Conservation (phyloP, 1,284 basidiomycete species). For the Cryptococcus hybrid region DNA sequence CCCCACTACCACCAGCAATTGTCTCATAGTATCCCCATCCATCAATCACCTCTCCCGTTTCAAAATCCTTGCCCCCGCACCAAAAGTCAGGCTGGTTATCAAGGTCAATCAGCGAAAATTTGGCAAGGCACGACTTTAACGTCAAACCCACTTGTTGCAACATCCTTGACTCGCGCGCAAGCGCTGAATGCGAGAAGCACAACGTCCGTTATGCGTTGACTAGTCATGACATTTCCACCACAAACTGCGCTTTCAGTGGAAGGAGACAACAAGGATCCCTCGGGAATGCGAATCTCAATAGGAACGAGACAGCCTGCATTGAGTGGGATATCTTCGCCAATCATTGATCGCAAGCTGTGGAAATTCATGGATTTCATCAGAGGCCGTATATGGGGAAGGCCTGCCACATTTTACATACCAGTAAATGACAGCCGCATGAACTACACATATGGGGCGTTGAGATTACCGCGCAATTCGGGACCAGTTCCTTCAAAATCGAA, state of each 20-base stretch:
- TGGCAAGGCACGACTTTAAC: too few relatives aligned
- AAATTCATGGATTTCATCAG: neutral
- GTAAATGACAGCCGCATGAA: conserved; percentile 92
- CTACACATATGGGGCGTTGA: conserved; percentile 88
- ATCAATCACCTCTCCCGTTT: conserved; percentile 64
- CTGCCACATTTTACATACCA: conserved; percentile 37
- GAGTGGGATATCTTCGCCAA: conserved; percentile 86
- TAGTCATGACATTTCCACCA: conserved; percentile 89
- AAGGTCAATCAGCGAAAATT: neutral
- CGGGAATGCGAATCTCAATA: conserved; percentile 59
- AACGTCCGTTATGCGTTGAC: conserved; percentile 91
- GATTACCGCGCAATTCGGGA: conserved; percentile 82
- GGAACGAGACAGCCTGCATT: conserved; percentile 82
- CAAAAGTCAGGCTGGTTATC: conserved; percentile 60
- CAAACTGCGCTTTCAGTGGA: conserved; percentile 86
- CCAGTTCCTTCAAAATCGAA: conserved; percentile 89
- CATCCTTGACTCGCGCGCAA: conserved; percentile 86
- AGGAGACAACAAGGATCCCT: conserved; percentile 74
- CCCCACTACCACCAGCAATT: conserved; percentile 59
- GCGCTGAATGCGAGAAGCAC: conserved; percentile 91
- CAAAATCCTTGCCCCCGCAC: conserved; percentile 73
- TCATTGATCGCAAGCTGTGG: conserved; percentile 71
- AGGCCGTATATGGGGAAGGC: too few relatives aligned
- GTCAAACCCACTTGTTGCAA: conserved; percentile 55
- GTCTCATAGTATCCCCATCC: conserved; percentile 71